Percentiles rank a stretch among this genome's conserved stretches.
These are phyloP conservation scores for Colletotrichum higginsianum DNA, from an alignment of 2,329 filamentous ascomycete species.

Conservation along the genomic window DNA sequence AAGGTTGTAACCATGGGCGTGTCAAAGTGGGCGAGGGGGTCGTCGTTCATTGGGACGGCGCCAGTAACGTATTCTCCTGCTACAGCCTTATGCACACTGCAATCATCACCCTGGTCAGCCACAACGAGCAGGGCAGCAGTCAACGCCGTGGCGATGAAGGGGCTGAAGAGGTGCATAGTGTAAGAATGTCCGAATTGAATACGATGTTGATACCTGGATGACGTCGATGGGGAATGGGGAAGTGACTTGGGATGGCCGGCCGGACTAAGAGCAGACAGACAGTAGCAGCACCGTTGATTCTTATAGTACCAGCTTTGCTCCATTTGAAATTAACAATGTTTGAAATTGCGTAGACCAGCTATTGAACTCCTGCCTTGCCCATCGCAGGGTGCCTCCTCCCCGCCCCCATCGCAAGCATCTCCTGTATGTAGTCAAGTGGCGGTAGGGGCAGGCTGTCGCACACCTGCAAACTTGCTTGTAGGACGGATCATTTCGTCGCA, in stretches of 20 bases:
- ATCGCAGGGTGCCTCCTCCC: no score
- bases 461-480: no score
- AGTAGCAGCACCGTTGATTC: neutral
- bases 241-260: neutral
- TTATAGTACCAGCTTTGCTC: no score
- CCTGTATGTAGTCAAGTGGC: no score
- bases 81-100: constrained; percentile 41
- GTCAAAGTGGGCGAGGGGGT: constrained; percentile 25
- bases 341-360: no score
- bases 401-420: no score
- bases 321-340: no score
- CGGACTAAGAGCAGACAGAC: no score
- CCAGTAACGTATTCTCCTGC: constrained; percentile 44
- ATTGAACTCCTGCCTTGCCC: no score
- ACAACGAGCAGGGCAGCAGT: neutral
- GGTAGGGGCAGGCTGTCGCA: no score
- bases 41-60: constrained; percentile 71
- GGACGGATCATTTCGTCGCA: no score
- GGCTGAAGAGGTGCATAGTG: constrained; percentile 8
- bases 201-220: neutral
- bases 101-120: constrained; percentile 16
- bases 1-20: constrained; percentile 40
- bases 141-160: neutral
- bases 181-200: neutral
- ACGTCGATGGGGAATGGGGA: neutral